Evolutionary conservation across 2,329 filamentous ascomycete species (phyloP), one percentile per base, ranked within the genome.

Genomic region (Chrysoporthe deuterocubensis): DNA sequence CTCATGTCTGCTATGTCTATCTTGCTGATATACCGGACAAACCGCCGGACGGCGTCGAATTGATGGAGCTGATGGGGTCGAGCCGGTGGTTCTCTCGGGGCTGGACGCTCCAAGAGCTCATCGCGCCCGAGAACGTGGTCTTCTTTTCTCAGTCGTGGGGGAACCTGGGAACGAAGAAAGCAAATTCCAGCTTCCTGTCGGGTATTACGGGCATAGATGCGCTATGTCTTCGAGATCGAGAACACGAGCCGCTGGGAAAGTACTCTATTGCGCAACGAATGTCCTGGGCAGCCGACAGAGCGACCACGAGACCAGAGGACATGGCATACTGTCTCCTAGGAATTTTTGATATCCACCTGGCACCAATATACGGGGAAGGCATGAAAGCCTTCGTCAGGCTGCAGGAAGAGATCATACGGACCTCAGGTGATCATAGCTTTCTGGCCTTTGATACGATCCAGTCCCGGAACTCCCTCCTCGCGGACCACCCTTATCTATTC

Each of bases 1-100:
- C 72, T 1, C 48, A 57, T 0, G 69, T 79, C 2, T 80, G 79
- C 69, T 80, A 79, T 58, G 77, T 73, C 0, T 78, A 76, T 40
- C 70, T 80, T 0, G 68, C 72, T 0, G 78, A 80, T 59, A 74
- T 79, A 0, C 44, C 71, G 21, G 57, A 58, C 37, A 26, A 61
- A 14, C 21, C 50, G 18, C 50, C 62, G 4, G 13, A 37, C 9
- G 58, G 44, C 1, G 9, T 58, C 34, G 54, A 65, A 52, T 26
- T 58, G 21, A 18, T 62, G 11, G 66, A 65, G 16, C 7, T 56
- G 21, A 52, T 65, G 62, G 43, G 48, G 16, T 34, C 34, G 4
- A 68, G 66, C 42, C 48, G 57, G n/a, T 66, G 67, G 67, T 62
- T 68, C 7, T 52, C 62, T 0, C 34, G 67, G 26, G 64, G 67